Percentiles rank a stretch among this genome's conserved stretches.
phyloP scores from a whole-genome alignment of 176 grass and related monocot genomes.

The Dactylis glomerata region DNA sequence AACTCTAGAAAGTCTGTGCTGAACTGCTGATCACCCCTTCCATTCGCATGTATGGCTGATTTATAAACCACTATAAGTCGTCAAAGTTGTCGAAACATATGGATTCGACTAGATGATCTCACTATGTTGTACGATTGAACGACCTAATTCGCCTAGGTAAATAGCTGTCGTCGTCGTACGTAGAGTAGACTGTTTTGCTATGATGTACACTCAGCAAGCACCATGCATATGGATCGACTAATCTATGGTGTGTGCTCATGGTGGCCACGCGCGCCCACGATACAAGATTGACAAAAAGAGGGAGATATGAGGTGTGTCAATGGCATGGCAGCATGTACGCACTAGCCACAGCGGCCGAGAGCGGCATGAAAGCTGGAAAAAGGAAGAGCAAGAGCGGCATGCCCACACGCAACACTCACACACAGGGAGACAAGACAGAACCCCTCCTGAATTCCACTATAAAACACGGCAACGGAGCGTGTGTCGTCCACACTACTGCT shows the following conservation, averaged over 20 bases:
- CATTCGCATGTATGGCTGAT: too few species aligned
- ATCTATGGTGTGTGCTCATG: background rate
- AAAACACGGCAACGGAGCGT: constrained; percentile 41
- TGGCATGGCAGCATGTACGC: constrained; percentile 1
- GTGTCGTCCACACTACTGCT: constrained; percentile 67
- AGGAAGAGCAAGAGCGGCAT: background rate
- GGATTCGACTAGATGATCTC: too few species aligned
- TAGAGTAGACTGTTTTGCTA: background rate
- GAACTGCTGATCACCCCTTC: too few species aligned
- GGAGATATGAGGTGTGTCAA: too few species aligned
- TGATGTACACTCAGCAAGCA: constrained; percentile 1
- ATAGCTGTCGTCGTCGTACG: background rate
- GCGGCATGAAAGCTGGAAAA: constrained; percentile 22
- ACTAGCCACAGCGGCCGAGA: background rate
- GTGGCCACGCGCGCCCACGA: background rate
- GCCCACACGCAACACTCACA: constrained; percentile 23
- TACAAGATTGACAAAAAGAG: background rate
- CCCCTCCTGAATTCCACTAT: constrained; percentile 21
- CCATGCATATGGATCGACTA: background rate
- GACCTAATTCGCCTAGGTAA: background rate
- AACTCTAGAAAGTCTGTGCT: too few species aligned
- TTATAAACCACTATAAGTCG: too few species aligned
- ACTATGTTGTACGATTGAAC: too few species aligned
- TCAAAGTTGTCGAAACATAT: too few species aligned
- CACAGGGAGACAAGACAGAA: too few species aligned